These are phyloP conservation scores for Herpetospermum pedunculosum DNA, from an alignment of 306 rosid genomes.

Conservation along the genomic window DNA sequence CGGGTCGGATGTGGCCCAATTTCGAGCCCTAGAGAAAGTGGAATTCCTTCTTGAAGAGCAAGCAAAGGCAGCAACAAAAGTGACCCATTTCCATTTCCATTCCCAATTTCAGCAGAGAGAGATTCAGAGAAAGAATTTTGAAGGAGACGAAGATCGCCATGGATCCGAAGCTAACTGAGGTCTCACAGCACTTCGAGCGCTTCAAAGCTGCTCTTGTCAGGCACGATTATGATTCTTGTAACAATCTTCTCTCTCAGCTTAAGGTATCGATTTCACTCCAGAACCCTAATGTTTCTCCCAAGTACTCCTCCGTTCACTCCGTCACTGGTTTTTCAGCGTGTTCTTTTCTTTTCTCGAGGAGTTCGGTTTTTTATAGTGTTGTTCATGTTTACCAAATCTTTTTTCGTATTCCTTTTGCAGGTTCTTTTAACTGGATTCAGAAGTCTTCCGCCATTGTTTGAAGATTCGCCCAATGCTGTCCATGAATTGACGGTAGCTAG, in stretches of 20 bases:
- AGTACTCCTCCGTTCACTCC: neutral
- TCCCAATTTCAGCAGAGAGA: neutral
- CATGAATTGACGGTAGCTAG: slow-evolving; percentile 76
- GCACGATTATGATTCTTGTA: slow-evolving; percentile 40
- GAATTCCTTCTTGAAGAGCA: slow-evolving; percentile 18
- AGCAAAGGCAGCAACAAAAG: neutral
- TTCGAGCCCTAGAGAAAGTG: neutral
- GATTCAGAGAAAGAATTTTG: neutral
- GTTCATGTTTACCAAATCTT: neutral
- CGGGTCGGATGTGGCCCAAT: neutral
- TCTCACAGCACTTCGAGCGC: slow-evolving; percentile 65
- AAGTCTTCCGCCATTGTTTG: slow-evolving; percentile 94
- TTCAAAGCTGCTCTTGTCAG: slow-evolving; percentile 61
- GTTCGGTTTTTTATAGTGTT: neutral
- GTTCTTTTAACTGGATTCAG: slow-evolving; percentile 60
- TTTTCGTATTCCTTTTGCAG: slow-evolving; percentile 22
- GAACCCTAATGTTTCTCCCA: slow-evolving; percentile 27
- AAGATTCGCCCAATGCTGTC: slow-evolving; percentile 55
- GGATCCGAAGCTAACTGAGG: slow-evolving; percentile 78
- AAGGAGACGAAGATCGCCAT: slow-evolving; percentile 16
- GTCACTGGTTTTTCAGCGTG: neutral
- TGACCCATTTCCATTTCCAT: neutral
- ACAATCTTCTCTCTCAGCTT: slow-evolving; percentile 52
- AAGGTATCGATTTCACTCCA: slow-evolving; percentile 34
- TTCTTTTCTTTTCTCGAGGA: neutral